Conservation (phyloP, 371 early-diverging fungal genomes). For the Saksenaea vasiformis region DNA sequence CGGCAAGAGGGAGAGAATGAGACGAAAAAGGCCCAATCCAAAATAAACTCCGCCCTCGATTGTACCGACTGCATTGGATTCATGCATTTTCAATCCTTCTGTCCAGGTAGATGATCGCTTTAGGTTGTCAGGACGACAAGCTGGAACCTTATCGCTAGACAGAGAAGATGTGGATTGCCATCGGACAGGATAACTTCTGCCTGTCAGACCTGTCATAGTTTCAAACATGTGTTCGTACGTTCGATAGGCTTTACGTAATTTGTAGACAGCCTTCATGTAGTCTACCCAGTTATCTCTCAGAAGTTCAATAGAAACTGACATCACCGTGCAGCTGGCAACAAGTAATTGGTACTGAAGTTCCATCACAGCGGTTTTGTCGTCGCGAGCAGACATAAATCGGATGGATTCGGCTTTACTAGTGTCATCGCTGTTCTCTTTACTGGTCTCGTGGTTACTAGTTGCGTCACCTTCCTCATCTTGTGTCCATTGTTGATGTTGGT, state of each 20-base stretch:
- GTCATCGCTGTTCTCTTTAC: not conserved
- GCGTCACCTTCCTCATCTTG: not conserved
- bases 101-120: not conserved
- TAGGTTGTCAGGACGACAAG: not conserved
- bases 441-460: not conserved
- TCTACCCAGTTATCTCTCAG: constrained; percentile 32
- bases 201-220: constrained; percentile 11
- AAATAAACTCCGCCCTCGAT: constrained; percentile 27
- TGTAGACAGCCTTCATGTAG: constrained; percentile 32
- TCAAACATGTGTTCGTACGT: constrained; percentile 33
- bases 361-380: not conserved
- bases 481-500: not conserved
- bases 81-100: not conserved
- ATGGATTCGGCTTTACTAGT: not conserved
- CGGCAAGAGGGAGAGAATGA: constrained; percentile 30
- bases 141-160: not conserved
- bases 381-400: not conserved
- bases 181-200: constrained; percentile 1
- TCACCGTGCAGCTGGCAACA: constrained; percentile 26
- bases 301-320: constrained; percentile 36
- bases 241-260: constrained; percentile 30
- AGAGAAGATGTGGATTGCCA: not conserved
- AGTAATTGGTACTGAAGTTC: constrained; percentile 24
- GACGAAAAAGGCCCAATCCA: constrained; percentile 33
- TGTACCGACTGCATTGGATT: not conserved